Conservation (phyloP, 345 rosid species). For the Anacardium occidentale region DNA sequence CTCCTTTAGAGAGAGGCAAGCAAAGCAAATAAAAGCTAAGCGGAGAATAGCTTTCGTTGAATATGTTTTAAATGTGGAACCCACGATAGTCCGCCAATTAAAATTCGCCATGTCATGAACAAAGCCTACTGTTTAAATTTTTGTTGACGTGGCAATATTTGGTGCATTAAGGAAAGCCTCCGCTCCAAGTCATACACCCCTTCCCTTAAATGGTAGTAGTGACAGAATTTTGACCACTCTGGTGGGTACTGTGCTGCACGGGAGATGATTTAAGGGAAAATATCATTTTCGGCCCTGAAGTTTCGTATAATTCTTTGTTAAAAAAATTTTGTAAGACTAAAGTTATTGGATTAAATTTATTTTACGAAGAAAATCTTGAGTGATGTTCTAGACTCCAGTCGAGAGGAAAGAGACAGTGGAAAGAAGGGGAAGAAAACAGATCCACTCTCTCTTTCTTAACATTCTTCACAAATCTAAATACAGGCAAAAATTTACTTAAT, state of each 20-base stretch:
- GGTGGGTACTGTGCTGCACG: no score
- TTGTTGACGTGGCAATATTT: slow-evolving; percentile 10
- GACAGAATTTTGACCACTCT: no score
- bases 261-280: no score
- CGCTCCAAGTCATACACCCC: neutral
- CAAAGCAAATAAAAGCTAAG: no score
- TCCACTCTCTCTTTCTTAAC: slow-evolving; percentile 17
- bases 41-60: neutral
- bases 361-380: no score
- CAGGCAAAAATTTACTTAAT: neutral
- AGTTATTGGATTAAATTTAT: no score
- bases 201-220: no score
- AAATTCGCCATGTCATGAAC: slow-evolving; percentile 13
- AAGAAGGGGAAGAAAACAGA: slow-evolving; percentile 20
- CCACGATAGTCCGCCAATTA: slow-evolving; percentile 3
- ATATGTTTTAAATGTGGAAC: neutral
- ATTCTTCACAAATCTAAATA: slow-evolving; percentile 11
- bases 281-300: no score
- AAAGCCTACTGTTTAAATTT: neutral
- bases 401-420: slow-evolving; percentile 13
- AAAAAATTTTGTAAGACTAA: no score
- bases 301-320: no score
- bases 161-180: neutral
- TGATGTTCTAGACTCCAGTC: no score
- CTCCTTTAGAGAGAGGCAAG: neutral